Percentiles rank a stretch among this genome's conserved stretches.
These are phyloP conservation scores for Mortierella sp. DNA, from an alignment of 371 early-diverging fungal genomes.

Conservation along the genomic window DNA sequence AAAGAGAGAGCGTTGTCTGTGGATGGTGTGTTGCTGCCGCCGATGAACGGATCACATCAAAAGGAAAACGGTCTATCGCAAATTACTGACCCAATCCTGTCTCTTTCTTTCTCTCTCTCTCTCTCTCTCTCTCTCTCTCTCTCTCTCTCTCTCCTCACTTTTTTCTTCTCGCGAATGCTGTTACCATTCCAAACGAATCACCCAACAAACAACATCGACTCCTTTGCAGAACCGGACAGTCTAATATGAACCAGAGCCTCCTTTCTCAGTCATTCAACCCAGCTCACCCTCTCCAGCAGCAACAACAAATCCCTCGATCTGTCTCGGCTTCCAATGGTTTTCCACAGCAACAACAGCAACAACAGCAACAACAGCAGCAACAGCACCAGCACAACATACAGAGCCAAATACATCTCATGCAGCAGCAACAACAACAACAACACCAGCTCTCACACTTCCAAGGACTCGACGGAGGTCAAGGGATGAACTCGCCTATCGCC, in stretches of 20 bases:
- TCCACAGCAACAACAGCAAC: slow-evolving; percentile 30
- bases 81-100: background rate
- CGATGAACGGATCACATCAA: background rate
- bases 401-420: slow-evolving; percentile 3
- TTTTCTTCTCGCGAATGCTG: background rate
- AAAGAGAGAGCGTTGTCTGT: background rate
- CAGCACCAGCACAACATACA: slow-evolving; percentile 25
- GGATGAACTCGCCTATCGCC: slow-evolving; percentile 29
- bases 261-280: slow-evolving; percentile 33
- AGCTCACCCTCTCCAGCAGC: slow-evolving; percentile 41
- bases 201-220: background rate
- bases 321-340: slow-evolving; percentile 16
- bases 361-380: slow-evolving; percentile 28
- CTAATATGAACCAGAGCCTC: slow-evolving; percentile 23
- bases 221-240: slow-evolving; percentile 20
- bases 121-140: background rate
- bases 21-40: background rate
- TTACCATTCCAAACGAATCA: background rate
- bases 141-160: background rate
- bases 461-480: slow-evolving; percentile 36
- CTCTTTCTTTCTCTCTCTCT: too few species aligned
- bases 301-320: slow-evolving; percentile 35
- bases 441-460: slow-evolving; percentile 34
- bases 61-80: background rate
- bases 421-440: slow-evolving; percentile 26